Evolutionary conservation across 1,284 basidiomycete genomes (phyloP).

Genomic region (Cryptococcus sp.): DNA sequence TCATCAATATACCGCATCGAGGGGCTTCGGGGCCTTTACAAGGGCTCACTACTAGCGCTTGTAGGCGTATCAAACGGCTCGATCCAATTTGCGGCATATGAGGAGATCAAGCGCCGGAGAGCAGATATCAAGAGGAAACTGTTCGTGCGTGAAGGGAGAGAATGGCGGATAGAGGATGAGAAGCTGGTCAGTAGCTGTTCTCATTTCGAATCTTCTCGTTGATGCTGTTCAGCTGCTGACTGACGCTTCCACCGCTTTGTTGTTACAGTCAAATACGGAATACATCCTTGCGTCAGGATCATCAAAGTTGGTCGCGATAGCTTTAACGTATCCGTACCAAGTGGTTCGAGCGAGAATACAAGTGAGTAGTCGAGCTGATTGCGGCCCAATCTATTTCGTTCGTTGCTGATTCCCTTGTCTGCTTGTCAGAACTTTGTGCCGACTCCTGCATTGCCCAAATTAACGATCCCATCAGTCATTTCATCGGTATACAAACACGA

Average conservation of each 20-base stretch:
- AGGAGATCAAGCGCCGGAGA: constrained; percentile 89
- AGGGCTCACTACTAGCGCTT: constrained; percentile 83
- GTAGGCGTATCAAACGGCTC: constrained; percentile 95
- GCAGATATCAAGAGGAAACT: constrained; percentile 71
- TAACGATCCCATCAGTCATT: constrained; percentile 71
- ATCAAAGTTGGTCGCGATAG: constrained; percentile 83
- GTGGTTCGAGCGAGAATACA: constrained; percentile 93
- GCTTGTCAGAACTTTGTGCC: not conserved
- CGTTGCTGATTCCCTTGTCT: not conserved
- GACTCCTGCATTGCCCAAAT: constrained; percentile 65
- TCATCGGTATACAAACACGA: constrained; percentile 77
- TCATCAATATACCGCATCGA: constrained; percentile 68
- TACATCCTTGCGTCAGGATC: constrained; percentile 92
- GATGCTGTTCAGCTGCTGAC: no score
- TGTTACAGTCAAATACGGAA: constrained; percentile 75
- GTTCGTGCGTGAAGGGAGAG: constrained; percentile 62
- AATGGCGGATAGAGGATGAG: constrained; percentile 71
- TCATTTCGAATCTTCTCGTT: not conserved
- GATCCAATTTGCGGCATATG: constrained; percentile 94
- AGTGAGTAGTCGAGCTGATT: constrained; percentile 57
- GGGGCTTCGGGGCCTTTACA: constrained; percentile 78
- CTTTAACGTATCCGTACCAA: constrained; percentile 94
- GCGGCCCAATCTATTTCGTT: not conserved
- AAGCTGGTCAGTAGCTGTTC: constrained; percentile 67
- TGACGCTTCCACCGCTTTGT: not conserved